phyloP scores from a whole-genome alignment of 805 yeast species.

The Candida ascalaphidarum region DNA sequence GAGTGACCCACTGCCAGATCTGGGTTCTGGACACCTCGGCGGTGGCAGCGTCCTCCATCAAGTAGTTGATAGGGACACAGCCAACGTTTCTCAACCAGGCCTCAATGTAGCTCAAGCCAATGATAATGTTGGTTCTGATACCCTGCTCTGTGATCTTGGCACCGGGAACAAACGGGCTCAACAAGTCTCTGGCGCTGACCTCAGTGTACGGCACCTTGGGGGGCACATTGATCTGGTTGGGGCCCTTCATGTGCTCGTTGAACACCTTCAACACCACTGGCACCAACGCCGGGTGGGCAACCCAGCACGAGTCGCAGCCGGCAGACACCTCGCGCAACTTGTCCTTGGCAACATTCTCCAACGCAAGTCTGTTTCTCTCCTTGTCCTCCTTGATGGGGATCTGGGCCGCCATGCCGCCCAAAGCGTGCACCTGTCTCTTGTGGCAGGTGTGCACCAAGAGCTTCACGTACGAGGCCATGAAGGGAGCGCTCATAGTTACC shows the following conservation, averaged over 20 bases:
- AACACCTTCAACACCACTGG: slow-evolving; percentile 66
- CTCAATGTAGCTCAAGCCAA: slow-evolving; percentile 75
- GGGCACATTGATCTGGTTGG: slow-evolving; percentile 62
- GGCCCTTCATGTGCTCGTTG: slow-evolving; percentile 72
- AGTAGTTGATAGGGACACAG: slow-evolving; percentile 76
- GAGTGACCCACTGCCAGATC: slow-evolving; percentile 78
- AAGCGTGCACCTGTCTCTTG: slow-evolving; percentile 73
- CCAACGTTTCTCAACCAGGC: slow-evolving; percentile 82
- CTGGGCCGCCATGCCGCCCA: slow-evolving; percentile 90
- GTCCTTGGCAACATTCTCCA: slow-evolving; percentile 67
- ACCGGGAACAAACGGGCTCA: slow-evolving; percentile 54
- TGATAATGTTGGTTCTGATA: slow-evolving; percentile 61
- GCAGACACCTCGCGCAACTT: slow-evolving; percentile 68
- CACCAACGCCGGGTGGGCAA: slow-evolving; percentile 79
- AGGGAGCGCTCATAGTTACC: slow-evolving; percentile 75
- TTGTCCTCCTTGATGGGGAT: slow-evolving; percentile 71
- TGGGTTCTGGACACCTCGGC: slow-evolving; percentile 83
- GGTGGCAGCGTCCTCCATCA: slow-evolving; percentile 89
- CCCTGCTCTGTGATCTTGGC: slow-evolving; percentile 64
- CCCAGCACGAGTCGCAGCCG: slow-evolving; percentile 88
- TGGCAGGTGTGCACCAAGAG: slow-evolving; percentile 69
- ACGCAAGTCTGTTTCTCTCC: slow-evolving; percentile 53
- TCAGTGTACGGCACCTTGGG: slow-evolving; percentile 42
- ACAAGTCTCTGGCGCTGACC: slow-evolving; percentile 49
- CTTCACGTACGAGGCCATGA: slow-evolving; percentile 72